These are phyloP conservation scores for Scopulariopsis brevicaulis DNA, from an alignment of 2,329 filamentous ascomycete genomes.

Conservation along the genomic window DNA sequence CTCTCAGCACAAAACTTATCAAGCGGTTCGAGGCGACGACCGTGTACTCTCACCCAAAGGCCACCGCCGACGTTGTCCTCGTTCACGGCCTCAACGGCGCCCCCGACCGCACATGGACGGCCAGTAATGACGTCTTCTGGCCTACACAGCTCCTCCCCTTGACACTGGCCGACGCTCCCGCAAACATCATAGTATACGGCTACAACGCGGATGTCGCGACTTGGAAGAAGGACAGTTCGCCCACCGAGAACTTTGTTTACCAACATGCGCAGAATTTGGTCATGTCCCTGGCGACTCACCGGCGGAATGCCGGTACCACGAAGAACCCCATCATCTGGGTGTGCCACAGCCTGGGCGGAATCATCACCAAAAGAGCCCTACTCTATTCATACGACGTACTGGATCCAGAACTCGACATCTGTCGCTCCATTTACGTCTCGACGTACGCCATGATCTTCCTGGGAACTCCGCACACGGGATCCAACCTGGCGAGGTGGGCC, in stretches of 20 bases:
- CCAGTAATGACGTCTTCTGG: slow-evolving; percentile 52
- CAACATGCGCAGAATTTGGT: slow-evolving; percentile 62
- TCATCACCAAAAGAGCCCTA: slow-evolving; percentile 59
- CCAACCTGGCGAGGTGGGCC: slow-evolving; percentile 58
- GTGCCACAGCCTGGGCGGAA: slow-evolving; percentile 62
- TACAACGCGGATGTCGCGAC: slow-evolving; percentile 59
- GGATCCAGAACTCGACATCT: slow-evolving; percentile 47
- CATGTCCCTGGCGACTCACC: slow-evolving; percentile 48
- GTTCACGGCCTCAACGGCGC: slow-evolving; percentile 61
- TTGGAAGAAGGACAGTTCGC: slow-evolving; percentile 34
- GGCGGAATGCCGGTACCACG: slow-evolving; percentile 43
- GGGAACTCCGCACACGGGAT: slow-evolving; percentile 64
- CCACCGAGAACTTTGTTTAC: slow-evolving; percentile 56
- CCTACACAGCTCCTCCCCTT: slow-evolving; percentile 48
- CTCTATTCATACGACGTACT: slow-evolving; percentile 54
- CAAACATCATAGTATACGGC: slow-evolving; percentile 60
- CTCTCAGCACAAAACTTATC: slow-evolving; percentile 35
- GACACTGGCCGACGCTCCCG: slow-evolving; percentile 42
- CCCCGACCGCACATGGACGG: slow-evolving; percentile 51
- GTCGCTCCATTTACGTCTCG: slow-evolving; percentile 59
- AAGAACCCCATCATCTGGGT: slow-evolving; percentile 65
- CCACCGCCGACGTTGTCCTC: slow-evolving; percentile 54
- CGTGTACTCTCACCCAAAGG: slow-evolving; percentile 47
- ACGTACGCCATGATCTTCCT: slow-evolving; percentile 70
- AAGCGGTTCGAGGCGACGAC: slow-evolving; percentile 44